These are phyloP conservation scores for Dipodascus geniculatus DNA, from an alignment of 805 yeast species.

Conservation along the genomic window DNA sequence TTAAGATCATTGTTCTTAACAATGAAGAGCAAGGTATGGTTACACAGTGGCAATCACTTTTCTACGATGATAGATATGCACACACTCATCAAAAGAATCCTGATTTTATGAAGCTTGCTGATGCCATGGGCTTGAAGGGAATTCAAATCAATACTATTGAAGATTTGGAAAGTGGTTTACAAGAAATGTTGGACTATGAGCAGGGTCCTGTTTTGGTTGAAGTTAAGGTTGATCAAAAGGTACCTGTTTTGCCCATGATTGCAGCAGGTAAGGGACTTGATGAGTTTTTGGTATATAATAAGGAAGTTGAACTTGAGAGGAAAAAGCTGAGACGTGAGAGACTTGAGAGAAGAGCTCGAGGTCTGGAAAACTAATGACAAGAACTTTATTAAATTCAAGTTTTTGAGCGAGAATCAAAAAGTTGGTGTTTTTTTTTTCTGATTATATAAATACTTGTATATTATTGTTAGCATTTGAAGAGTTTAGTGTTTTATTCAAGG, in stretches of 20 bases:
- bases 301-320: constrained; percentile 65
- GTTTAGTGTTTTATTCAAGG: too few relatives aligned
- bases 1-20: constrained; percentile 79
- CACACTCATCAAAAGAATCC: constrained; percentile 97
- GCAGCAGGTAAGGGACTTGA: constrained; percentile 92
- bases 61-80: constrained; percentile 94
- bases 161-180: constrained; percentile 46
- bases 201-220: constrained; percentile 85
- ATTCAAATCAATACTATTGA: constrained; percentile 60
- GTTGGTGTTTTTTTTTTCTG: too few relatives aligned
- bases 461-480: neutral
- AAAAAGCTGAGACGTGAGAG: constrained; percentile 55
- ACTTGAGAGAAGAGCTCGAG: constrained; percentile 11
- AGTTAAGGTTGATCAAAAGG: constrained; percentile 79
- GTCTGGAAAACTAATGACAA: constrained; percentile 4
- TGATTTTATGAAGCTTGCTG: constrained; percentile 83
- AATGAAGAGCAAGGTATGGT: constrained; percentile 99
- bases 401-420: too few relatives aligned
- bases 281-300: constrained; percentile 82
- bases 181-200: constrained; percentile 57
- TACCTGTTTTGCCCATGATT: constrained; percentile 96
- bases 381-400: too few relatives aligned
- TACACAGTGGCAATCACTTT: constrained; percentile 97
- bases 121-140: constrained; percentile 86
- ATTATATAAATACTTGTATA: too few relatives aligned